phyloP scores from a whole-genome alignment of 2,329 filamentous ascomycete species.

The Aspergillus caelatus region DNA sequence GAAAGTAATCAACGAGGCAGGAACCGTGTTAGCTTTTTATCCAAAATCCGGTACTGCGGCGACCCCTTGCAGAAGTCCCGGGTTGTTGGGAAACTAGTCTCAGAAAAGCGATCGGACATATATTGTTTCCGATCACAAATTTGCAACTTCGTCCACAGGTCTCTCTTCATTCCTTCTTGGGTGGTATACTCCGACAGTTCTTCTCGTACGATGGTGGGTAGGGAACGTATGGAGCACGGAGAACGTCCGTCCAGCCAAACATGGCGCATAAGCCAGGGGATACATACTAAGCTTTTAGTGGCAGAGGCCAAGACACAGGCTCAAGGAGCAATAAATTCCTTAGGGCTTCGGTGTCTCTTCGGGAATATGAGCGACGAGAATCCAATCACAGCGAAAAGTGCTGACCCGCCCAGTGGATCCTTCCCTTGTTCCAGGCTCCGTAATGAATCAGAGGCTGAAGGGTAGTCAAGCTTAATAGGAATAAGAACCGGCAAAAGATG shows the following conservation, averaged over 20 bases:
- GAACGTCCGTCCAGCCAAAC: background rate
- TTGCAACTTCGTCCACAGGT: background rate
- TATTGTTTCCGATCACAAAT: background rate
- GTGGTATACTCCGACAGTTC: background rate
- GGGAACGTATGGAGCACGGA: background rate
- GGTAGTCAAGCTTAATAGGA: background rate
- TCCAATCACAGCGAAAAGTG: background rate
- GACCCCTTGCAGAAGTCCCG: background rate
- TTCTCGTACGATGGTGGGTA: background rate
- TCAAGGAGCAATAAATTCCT: background rate
- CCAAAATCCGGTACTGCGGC: background rate
- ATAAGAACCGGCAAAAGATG: background rate
- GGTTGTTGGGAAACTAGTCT: background rate
- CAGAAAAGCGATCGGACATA: background rate
- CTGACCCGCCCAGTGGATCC: background rate
- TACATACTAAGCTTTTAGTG: background rate
- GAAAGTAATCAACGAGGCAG: background rate
- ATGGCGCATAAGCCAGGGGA: background rate
- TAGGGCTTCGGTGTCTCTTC: slow-evolving; percentile 3
- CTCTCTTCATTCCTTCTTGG: background rate
- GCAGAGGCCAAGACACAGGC: background rate
- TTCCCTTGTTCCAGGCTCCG: background rate
- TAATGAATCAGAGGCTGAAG: background rate
- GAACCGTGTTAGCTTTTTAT: background rate
- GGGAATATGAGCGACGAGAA: background rate